phyloP scores from a whole-genome alignment of 1,139 yeast species.

The Magnusiomyces fungicola region DNA sequence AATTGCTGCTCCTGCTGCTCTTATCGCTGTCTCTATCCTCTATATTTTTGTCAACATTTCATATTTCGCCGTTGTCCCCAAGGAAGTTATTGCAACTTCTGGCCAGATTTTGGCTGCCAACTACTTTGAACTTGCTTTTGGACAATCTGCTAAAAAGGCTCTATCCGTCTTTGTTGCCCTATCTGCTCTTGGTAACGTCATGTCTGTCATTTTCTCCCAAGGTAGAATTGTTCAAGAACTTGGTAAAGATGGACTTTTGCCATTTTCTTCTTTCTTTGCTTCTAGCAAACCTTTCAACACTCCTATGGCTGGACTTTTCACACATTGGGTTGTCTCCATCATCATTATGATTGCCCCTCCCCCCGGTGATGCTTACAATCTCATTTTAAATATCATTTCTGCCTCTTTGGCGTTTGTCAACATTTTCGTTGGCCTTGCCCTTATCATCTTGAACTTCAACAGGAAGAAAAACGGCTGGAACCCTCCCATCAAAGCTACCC shows the following conservation, averaged over 20 bases:
- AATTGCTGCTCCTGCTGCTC: constrained; percentile 66
- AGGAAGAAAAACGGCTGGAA: constrained; percentile 52
- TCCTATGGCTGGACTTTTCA: constrained; percentile 48
- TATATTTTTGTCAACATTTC: constrained; percentile 66
- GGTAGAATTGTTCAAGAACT: constrained; percentile 70
- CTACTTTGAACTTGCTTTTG: constrained; percentile 68
- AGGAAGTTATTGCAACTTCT: constrained; percentile 48
- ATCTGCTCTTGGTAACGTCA: constrained; percentile 70
- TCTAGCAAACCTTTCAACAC: constrained; percentile 49
- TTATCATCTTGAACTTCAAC: constrained; percentile 52
- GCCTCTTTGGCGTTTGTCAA: constrained; percentile 70
- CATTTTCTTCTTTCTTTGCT: constrained; percentile 53
- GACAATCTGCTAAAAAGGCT: constrained; percentile 54
- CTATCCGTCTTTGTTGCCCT: constrained; percentile 68
- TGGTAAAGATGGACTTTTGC: constrained; percentile 65
- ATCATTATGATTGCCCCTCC: constrained; percentile 59
- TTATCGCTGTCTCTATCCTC: constrained; percentile 49
- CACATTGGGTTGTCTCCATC: constrained; percentile 47
- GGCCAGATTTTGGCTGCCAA: constrained; percentile 70
- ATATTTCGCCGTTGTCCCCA: constrained; percentile 70
- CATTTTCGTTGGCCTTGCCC: constrained; percentile 64
- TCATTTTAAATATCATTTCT: constrained; percentile 65
- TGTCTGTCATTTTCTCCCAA: constrained; percentile 72
- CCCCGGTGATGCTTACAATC: constrained; percentile 71
- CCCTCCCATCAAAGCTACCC: constrained; percentile 65